Conservation (phyloP, 1,284 basidiomycete species). For the Leccinum pallidistipes region DNA sequence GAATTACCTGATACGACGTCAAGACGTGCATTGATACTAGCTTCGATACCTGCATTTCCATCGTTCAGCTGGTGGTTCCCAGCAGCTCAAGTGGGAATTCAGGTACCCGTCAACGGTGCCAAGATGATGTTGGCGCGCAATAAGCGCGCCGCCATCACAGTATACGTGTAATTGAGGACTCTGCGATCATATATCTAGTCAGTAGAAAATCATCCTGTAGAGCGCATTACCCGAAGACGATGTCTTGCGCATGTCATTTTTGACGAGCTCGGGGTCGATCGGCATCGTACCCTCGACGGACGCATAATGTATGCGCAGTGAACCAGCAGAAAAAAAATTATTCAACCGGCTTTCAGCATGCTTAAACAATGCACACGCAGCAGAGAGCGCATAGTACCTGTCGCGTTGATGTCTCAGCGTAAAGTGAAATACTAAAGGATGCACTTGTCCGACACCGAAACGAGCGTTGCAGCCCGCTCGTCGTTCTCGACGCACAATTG, state of each 20-base stretch:
- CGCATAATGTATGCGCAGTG: constrained; percentile 78
- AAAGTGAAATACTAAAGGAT: constrained; percentile 22
- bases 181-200: constrained; percentile 34
- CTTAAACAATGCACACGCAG: constrained; percentile 83
- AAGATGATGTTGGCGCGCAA: constrained; percentile 75
- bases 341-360: constrained; percentile 69
- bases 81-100: background rate
- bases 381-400: constrained; percentile 88
- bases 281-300: constrained; percentile 89
- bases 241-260: constrained; percentile 66
- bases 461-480: constrained; percentile 70
- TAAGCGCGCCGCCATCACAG: constrained; percentile 83
- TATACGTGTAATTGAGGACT: constrained; percentile 78
- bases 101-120: constrained; percentile 74
- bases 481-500: constrained; percentile 78
- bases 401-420: constrained; percentile 11
- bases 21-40: constrained; percentile 72
- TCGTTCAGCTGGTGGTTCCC: background rate
- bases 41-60: constrained; percentile 32
- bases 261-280: constrained; percentile 88
- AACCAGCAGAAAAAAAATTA: constrained; percentile 65
- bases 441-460: constrained; percentile 77
- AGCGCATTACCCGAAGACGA: constrained; percentile 68
- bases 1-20: constrained; percentile 79
- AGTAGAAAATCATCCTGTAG: background rate